phyloP scores from a whole-genome alignment of 2,329 filamentous ascomycete species.

The Aspergillus fumigatus region DNA sequence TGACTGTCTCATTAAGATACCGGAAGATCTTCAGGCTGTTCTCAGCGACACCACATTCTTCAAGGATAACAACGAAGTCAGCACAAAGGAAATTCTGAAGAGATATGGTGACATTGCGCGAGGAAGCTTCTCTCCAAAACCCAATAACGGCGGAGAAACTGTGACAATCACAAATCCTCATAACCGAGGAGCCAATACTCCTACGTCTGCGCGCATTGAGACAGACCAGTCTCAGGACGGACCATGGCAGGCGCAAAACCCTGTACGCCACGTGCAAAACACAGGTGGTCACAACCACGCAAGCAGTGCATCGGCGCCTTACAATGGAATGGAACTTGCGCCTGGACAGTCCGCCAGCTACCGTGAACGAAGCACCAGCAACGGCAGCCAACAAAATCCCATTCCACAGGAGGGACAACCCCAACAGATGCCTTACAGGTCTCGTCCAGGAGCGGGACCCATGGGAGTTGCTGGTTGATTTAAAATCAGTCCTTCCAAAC shows the following conservation, averaged over 20 bases:
- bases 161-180: slow-evolving; percentile 39
- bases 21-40: slow-evolving; percentile 82
- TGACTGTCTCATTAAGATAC: slow-evolving; percentile 59
- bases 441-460: slow-evolving; percentile 33
- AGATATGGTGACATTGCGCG: slow-evolving; percentile 79
- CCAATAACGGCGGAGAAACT: slow-evolving; percentile 51
- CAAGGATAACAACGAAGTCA: slow-evolving; percentile 77
- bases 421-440: slow-evolving; percentile 33
- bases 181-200: slow-evolving; percentile 36
- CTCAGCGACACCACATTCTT: slow-evolving; percentile 79
- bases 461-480: slow-evolving; percentile 37
- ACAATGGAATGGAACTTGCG: slow-evolving; percentile 21
- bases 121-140: slow-evolving; percentile 55
- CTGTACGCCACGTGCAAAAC: slow-evolving; percentile 66
- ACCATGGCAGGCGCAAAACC: slow-evolving; percentile 77
- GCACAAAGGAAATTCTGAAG: slow-evolving; percentile 94
- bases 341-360: slow-evolving; percentile 22
- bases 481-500: slow-evolving; percentile 7
- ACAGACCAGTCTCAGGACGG: slow-evolving; percentile 70
- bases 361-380: slow-evolving; percentile 35
- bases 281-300: slow-evolving; percentile 36
- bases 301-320: slow-evolving; percentile 18
- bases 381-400: slow-evolving; percentile 27
- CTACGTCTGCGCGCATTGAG: slow-evolving; percentile 65
- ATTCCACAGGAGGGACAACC: slow-evolving; percentile 26